Percentiles rank a stretch among this genome's conserved stretches.
phyloP scores from a whole-genome alignment of 164 flowering plant species.

The Malania oleifera region DNA sequence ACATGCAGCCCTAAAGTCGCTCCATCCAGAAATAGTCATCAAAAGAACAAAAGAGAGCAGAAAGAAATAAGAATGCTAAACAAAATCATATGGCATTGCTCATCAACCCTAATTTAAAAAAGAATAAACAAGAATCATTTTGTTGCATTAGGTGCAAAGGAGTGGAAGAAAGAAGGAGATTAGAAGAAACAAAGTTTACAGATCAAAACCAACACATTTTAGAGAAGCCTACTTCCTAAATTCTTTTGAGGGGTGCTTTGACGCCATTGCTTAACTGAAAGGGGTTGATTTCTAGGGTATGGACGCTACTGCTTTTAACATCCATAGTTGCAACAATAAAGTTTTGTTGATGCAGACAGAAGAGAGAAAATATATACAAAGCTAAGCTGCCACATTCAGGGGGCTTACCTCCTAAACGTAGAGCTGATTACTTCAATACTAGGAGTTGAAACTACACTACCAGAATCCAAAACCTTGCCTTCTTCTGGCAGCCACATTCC shows the following conservation, averaged over 20 bases:
- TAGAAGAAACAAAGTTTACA: not conserved
- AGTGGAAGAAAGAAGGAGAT: too few relatives aligned
- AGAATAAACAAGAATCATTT: not conserved
- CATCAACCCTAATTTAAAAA: not conserved
- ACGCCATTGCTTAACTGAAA: too few relatives aligned
- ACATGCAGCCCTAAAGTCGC: too few relatives aligned
- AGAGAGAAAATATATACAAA: not conserved
- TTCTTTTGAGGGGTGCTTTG: too few relatives aligned
- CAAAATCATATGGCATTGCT: not conserved
- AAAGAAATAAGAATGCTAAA: not conserved
- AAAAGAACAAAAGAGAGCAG: not conserved
- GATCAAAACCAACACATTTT: too few relatives aligned
- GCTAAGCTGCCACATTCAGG: not conserved
- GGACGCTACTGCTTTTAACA: too few relatives aligned
- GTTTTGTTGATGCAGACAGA: too few relatives aligned
- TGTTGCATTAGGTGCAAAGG: not conserved
- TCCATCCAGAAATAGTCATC: too few relatives aligned
- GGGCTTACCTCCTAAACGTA: not conserved
- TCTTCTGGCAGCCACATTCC: constrained; percentile 35
- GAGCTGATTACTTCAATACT: not conserved
- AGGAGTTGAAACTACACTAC: not conserved
- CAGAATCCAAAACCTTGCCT: constrained; percentile 9
- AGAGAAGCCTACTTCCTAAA: too few relatives aligned
- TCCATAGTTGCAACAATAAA: too few relatives aligned
- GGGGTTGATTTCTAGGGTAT: too few relatives aligned